phyloP scores from a whole-genome alignment of 2,329 filamentous ascomycete species.

The Aspergillus ibericus region DNA sequence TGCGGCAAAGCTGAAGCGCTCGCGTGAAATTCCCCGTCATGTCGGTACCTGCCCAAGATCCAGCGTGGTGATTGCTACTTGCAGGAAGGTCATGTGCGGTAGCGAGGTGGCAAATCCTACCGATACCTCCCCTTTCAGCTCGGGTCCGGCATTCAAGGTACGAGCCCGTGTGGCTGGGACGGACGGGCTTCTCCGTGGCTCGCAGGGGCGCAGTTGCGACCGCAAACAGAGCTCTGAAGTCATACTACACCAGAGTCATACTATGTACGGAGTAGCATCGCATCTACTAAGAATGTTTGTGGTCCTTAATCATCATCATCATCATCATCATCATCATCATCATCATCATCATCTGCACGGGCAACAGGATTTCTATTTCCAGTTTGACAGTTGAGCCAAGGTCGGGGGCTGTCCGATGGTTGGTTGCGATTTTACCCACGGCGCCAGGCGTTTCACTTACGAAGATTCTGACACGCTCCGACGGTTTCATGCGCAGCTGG shows the following conservation, averaged over 20 bases:
- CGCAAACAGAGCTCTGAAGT: not conserved
- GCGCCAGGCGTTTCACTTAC: not conserved
- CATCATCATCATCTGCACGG: not conserved
- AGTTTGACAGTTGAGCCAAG: slow-evolving; percentile 1
- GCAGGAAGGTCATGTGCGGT: not conserved
- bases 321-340: too few species aligned
- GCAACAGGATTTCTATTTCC: not conserved
- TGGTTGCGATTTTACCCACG: not conserved
- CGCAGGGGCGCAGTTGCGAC: not conserved
- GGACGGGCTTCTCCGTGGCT: not conserved
- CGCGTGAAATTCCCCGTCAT: too few species aligned
- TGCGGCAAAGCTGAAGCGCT: too few species aligned
- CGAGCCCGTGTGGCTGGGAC: not conserved
- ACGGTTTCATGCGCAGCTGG: not conserved
- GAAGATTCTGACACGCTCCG: not conserved
- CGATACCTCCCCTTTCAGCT: too few species aligned
- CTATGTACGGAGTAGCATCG: not conserved
- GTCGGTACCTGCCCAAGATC: not conserved
- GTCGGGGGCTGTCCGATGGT: not conserved
- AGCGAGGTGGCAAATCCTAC: not conserved
- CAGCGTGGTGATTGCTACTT: too few species aligned
- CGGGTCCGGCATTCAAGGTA: not conserved
- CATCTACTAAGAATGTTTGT: too few species aligned
- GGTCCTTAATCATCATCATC: too few species aligned
- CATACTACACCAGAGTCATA: too few species aligned